Evolutionary conservation across 2,329 filamentous ascomycete species (phyloP).

Genomic region (Aschersonia sp.): DNA sequence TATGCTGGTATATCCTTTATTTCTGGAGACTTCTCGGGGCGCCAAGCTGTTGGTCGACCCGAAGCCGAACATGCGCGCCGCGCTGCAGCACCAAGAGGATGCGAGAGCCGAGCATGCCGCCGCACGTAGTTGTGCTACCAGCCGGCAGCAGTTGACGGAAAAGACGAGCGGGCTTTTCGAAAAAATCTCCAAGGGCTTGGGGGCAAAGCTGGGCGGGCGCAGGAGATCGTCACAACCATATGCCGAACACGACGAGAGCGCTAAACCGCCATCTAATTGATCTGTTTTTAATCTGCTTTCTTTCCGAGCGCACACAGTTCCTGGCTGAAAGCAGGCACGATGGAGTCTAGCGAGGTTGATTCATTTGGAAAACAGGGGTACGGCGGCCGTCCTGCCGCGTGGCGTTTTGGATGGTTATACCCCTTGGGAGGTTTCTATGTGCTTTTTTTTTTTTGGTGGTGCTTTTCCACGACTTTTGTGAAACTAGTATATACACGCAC

Average conservation of each 20-base stretch:
- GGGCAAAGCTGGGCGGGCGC: conserved; percentile 11
- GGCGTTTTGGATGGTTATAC: not conserved
- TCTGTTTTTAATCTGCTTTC: not conserved
- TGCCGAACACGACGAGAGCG: conserved; percentile 15
- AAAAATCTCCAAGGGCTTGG: conserved; percentile 11
- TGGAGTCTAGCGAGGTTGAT: not conserved
- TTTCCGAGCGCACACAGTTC: not conserved
- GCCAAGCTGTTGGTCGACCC: conserved; percentile 29
- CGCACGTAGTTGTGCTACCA: conserved; percentile 5
- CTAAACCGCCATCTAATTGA: conserved; percentile 2
- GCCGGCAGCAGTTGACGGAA: conserved; percentile 4
- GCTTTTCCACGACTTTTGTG: no score
- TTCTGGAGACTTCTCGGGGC: conserved; percentile 29
- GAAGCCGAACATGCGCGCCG: conserved; percentile 9
- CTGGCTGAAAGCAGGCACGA: not conserved
- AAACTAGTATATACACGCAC: no score
- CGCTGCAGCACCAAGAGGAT: conserved; percentile 8
- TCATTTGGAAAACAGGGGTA: not conserved
- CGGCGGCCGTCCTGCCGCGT: not conserved
- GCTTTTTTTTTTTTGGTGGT: no score
- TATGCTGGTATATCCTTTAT: conserved; percentile 32
- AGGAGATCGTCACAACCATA: conserved; percentile 15
- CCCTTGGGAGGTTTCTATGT: not conserved
- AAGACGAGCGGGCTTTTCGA: conserved; percentile 10
- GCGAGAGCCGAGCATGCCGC: not conserved